Conservation (phyloP, 129 eudicot species). For the Helichrysum umbraculigerum region DNA sequence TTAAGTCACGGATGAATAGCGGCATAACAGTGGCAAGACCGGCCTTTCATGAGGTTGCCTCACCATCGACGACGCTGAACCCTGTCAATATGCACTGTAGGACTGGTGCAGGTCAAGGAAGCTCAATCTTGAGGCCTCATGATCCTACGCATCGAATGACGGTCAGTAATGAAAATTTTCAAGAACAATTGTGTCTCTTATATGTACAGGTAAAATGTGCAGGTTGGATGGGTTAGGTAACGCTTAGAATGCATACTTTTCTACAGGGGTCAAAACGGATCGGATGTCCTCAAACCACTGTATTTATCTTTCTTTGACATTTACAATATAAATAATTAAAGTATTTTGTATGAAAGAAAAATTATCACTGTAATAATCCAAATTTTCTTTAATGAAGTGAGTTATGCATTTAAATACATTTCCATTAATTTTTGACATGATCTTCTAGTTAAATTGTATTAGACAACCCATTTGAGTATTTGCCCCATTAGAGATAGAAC, state of each 20-base stretch:
- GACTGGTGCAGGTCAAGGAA: conserved; percentile 48
- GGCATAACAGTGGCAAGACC: conserved; percentile 58
- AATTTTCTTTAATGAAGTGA: neutral
- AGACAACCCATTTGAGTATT: neutral
- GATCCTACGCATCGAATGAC: conserved; percentile 60
- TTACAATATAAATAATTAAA: neutral
- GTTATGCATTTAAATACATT: neutral
- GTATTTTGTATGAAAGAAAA: neutral
- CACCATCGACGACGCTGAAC: conserved; percentile 57
- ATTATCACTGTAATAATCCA: neutral
- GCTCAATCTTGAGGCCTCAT: conserved; percentile 51
- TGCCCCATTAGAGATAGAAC: neutral
- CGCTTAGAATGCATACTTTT: neutral
- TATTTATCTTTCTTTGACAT: neutral
- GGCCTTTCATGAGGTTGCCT: conserved; percentile 56
- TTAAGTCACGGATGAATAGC: conserved; percentile 45
- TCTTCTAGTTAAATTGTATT: neutral
- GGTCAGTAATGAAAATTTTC: conserved; percentile 37
- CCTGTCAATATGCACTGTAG: conserved; percentile 51
- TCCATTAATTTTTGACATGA: neutral
- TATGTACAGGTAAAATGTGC: neutral
- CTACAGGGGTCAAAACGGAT: neutral
- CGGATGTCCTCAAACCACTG: neutral
- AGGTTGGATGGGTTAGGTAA: neutral
- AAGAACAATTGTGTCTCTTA: neutral